These are phyloP conservation scores for Mycena pura DNA, from an alignment of 768 basidiomycete species.

Conservation along the genomic window DNA sequence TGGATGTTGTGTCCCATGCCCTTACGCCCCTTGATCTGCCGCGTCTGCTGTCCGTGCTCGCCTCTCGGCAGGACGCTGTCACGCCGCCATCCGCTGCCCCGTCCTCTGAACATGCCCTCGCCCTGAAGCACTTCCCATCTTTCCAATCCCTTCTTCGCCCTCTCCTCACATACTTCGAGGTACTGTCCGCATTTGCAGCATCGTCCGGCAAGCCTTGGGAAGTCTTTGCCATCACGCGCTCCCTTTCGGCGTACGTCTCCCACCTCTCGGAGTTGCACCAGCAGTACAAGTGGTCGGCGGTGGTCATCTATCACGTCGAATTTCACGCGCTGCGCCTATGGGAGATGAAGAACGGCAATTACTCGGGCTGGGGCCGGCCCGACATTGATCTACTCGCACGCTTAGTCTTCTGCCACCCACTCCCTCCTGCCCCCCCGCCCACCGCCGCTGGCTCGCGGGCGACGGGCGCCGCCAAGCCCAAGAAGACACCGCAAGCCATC, in stretches of 20 bases:
- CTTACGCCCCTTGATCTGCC: slow-evolving; percentile 13
- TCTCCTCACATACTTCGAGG: slow-evolving; percentile 2
- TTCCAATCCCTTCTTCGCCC: slow-evolving; percentile 10
- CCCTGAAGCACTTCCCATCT: slow-evolving; percentile 6
- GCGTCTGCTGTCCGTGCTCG: too few species aligned
- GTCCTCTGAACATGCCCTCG: slow-evolving; percentile 1
- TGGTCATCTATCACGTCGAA: slow-evolving; percentile 22
- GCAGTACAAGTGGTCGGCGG: slow-evolving; percentile 23
- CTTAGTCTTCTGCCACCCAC: slow-evolving; percentile 7
- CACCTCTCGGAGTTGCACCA: slow-evolving; percentile 21
- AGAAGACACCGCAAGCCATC: not conserved
- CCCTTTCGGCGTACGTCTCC: slow-evolving; percentile 2
- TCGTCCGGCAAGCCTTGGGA: slow-evolving; percentile 10
- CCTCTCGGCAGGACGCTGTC: slow-evolving; percentile 3
- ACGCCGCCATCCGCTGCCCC: not conserved
- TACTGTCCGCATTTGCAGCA: slow-evolving; percentile 5
- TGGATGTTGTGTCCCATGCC: slow-evolving; percentile 9
- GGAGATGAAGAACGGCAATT: slow-evolving; percentile 23
- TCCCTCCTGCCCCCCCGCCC: not conserved
- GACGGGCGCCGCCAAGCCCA: not conserved
- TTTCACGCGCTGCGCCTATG: slow-evolving; percentile 12
- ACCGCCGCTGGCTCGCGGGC: not conserved
- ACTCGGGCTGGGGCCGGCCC: slow-evolving; percentile 12
- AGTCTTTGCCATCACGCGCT: not conserved
- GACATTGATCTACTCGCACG: slow-evolving; percentile 9